Percentiles rank a stretch among this genome's conserved stretches.
These are phyloP conservation scores for Linnemannia exigua DNA, from an alignment of 192 early-diverging fungal genomes.

Conservation along the genomic window DNA sequence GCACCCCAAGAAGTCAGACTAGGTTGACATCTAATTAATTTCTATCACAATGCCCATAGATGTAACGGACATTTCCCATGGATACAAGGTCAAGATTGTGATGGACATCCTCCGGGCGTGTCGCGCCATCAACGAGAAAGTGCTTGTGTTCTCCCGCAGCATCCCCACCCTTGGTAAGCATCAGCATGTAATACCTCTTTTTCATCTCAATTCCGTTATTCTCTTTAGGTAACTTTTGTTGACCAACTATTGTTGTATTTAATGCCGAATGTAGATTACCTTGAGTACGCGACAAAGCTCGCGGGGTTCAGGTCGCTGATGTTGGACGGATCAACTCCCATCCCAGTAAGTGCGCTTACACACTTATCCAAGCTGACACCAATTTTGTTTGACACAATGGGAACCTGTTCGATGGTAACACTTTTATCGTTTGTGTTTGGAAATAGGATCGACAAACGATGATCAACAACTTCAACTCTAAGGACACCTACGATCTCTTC, in stretches of 20 bases:
- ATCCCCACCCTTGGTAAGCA: slow-evolving; percentile 74
- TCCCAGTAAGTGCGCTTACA: slow-evolving; percentile 27
- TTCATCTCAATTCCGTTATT: neutral
- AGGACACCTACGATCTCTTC: slow-evolving; percentile 58
- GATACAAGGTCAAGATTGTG: slow-evolving; percentile 69
- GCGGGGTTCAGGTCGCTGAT: slow-evolving; percentile 43
- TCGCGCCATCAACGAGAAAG: slow-evolving; percentile 69
- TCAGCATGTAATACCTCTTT: neutral
- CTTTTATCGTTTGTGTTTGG: neutral
- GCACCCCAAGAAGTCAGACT: no score
- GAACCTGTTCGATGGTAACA: neutral
- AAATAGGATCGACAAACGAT: slow-evolving; percentile 62
- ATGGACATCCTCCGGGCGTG: slow-evolving; percentile 69
- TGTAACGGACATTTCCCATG: slow-evolving; percentile 40
- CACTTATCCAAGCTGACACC: neutral
- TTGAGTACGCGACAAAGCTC: slow-evolving; percentile 15
- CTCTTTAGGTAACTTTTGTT: neutral
- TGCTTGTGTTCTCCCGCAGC: slow-evolving; percentile 81
- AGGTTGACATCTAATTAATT: neutral
- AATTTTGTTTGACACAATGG: neutral
- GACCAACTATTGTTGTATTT: neutral
- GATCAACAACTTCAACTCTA: slow-evolving; percentile 76
- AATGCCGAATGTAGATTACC: slow-evolving; percentile 27
- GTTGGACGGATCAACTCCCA: slow-evolving; percentile 68
- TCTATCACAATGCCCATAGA: no score